Conservation (phyloP, 192 early-diverging fungal genomes). For the Phycomyces blakesleeanus region DNA sequence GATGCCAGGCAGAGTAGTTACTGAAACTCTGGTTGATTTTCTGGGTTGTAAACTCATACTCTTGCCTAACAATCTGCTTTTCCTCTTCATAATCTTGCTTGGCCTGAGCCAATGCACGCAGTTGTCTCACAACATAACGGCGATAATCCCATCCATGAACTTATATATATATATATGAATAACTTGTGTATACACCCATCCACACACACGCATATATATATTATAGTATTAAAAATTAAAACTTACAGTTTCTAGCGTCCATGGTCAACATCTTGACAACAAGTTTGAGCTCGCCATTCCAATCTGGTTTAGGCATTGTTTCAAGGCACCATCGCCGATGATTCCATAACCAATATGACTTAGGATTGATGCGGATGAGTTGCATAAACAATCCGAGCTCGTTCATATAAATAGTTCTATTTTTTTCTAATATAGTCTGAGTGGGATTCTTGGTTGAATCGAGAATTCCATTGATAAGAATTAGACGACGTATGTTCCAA, state of each 20-base stretch:
- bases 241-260: constrained; percentile 90
- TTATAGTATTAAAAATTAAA: too few relatives aligned
- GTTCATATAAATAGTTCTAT: constrained; percentile 31
- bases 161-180: too few relatives aligned
- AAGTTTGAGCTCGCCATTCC: constrained; percentile 76
- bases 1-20: constrained; percentile 99
- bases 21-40: constrained; percentile 94
- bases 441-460: constrained; percentile 21
- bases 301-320: constrained; percentile 68
- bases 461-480: constrained; percentile 51
- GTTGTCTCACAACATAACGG: constrained; percentile 69
- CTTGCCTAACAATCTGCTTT: constrained; percentile 42
- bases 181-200: too few relatives aligned
- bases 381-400: constrained; percentile 81
- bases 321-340: constrained; percentile 91
- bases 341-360: constrained; percentile 98
- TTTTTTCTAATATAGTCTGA: constrained; percentile 15
- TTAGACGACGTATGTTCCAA: constrained; percentile 88
- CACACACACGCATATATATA: too few relatives aligned
- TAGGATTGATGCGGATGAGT: constrained; percentile 73
- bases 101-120: constrained; percentile 10
- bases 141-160: constrained; percentile 98
- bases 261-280: constrained; percentile 74
- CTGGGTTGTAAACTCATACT: constrained; percentile 85
- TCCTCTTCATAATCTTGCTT: constrained; percentile 31